phyloP scores from a whole-genome alignment of 2,329 filamentous ascomycete genomes.

The Fusarium sp. region DNA sequence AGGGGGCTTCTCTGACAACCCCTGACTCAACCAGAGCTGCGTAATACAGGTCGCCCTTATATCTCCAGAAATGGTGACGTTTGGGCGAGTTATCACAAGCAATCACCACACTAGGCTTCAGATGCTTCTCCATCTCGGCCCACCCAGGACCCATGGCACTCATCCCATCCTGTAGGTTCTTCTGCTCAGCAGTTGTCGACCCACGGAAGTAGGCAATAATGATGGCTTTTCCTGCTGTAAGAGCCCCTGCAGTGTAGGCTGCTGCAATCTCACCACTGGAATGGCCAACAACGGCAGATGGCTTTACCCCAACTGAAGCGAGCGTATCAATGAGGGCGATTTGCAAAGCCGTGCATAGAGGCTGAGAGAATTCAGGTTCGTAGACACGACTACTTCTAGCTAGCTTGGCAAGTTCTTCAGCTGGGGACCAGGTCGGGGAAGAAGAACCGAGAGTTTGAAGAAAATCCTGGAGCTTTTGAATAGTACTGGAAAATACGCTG shows the following conservation, averaged over 20 bases:
- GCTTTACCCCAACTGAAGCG: background rate
- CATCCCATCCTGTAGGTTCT: conserved; percentile 1
- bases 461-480: background rate
- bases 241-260: background rate
- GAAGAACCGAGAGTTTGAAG: background rate
- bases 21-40: background rate
- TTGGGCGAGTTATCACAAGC: conserved; percentile 15
- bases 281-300: conserved; percentile 4
- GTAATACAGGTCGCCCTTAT: background rate
- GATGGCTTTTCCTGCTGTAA: conserved; percentile 1
- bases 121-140: background rate
- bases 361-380: conserved; percentile 2
- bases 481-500: background rate
- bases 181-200: background rate
- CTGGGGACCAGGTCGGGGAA: background rate
- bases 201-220: conserved; percentile 8
- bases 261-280: conserved; percentile 9
- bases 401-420: conserved; percentile 1
- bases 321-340: background rate
- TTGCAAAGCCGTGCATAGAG: conserved; percentile 1
- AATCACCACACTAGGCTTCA: conserved; percentile 1
- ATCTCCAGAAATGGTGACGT: conserved; percentile 8
- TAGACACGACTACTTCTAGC: background rate
- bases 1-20: background rate
- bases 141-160: conserved; percentile 2